Base-by-base conservation (phyloP, 352 stramenopile genomes). In the Phytopythium kandeliae region DNA sequence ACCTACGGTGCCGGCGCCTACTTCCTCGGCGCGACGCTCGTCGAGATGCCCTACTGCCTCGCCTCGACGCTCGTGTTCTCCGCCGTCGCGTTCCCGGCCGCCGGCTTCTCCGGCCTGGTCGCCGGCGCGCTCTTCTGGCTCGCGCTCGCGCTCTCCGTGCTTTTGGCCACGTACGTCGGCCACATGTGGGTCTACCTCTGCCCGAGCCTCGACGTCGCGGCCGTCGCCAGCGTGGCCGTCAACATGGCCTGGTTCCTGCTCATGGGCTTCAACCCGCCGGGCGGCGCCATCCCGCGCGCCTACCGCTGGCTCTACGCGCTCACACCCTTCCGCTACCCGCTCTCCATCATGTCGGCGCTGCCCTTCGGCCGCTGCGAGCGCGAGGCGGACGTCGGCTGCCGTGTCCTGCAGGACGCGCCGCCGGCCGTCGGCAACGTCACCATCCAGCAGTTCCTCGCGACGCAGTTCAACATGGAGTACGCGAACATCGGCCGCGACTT, bases 1-100 rank as follows among this genome's bases (percentile, higher is more conserved):
- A 92, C 92, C 62, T 97, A 96, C 56, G 63, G 68, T 24, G 50
- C 70, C 33, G 38, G 60, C 24, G 66, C 76, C 35, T 82, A 95
- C 53, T 65, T 58, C 34, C 35, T 91, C n/a, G 67, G 78, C 17
- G 75, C 74, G 46, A 85, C 70, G 61, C 44, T 49, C 26, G 28
- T 26, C 15, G 44, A 49, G 44, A 17, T 49, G n/a, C 44, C 44
- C 26, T 49, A 75, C 45, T 63, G 84, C 16, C 69, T 88, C 53
- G 44, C 66, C 22, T 71, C 65, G 15, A 57, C 48, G 35, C 48
- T 84, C 16, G 22, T 85, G 21, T 83, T 79, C 57, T 69, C 54
- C n/a, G 51, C 56, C 46, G 82, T 88, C 36, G 60, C 77, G 19
- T 86, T 71, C 63, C 72, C 74, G 17, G 73, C 73, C 16, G 70